These are phyloP conservation scores for Rhodamnia argentea DNA, from an alignment of 345 rosid species.

Conservation along the genomic window DNA sequence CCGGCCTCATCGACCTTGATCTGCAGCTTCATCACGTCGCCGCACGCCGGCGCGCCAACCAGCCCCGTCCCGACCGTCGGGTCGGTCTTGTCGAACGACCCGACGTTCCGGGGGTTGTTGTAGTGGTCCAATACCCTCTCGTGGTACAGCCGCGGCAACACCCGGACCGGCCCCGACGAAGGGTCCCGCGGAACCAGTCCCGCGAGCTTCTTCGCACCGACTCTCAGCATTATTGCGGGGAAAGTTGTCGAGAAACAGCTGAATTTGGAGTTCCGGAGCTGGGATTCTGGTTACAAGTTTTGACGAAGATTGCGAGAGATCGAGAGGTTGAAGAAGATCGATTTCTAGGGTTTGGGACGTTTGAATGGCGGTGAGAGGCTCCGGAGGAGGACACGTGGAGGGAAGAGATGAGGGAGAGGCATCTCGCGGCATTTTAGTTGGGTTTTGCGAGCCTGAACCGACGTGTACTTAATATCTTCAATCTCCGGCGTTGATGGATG, in stretches of 20 bases:
- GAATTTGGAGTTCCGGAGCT: neutral
- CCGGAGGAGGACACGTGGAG: conserved; percentile 18
- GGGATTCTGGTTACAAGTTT: neutral
- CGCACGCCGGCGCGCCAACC: conserved; percentile 98
- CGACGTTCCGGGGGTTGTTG: conserved; percentile 93
- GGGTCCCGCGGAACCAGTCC: conserved; percentile 21
- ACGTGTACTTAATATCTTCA: neutral
- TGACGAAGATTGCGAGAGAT: neutral
- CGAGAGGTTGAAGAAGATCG: neutral
- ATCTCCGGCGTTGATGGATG: neutral
- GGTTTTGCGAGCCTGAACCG: neutral
- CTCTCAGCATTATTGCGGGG: conserved; percentile 31
- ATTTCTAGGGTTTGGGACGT: neutral
- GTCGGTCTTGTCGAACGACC: conserved; percentile 87
- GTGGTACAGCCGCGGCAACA: conserved; percentile 51
- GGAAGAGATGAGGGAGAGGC: conserved; percentile 1
- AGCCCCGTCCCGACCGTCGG: conserved; percentile 83
- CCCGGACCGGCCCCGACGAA: conserved; percentile 14
- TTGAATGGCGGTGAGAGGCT: neutral
- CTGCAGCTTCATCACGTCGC: conserved; percentile 98
- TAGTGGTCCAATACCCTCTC: conserved; percentile 95
- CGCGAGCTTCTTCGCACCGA: conserved; percentile 33
- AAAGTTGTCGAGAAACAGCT: neutral
- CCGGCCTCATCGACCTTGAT: conserved; percentile 88
- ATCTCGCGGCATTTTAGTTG: neutral